Evolutionary conservation across 768 basidiomycete genomes (phyloP), one percentile per base, ranked within the genome.

Genomic region (Lactifluus pinguis): DNA sequence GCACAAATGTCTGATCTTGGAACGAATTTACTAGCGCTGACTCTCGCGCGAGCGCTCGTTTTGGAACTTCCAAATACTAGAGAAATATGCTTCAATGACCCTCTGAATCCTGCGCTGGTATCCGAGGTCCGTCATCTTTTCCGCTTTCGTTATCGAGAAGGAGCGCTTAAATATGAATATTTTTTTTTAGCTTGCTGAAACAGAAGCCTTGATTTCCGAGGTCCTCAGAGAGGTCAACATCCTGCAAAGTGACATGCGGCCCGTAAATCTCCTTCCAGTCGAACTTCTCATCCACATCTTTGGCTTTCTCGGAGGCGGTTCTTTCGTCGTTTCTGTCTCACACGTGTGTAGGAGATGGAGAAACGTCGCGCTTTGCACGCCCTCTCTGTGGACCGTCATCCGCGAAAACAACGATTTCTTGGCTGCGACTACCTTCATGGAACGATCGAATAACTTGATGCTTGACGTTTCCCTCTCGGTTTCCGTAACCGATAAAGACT

Each of bases 201-300:
- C 14, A 5, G 36, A 53, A 53, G 7, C 52, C 7, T 32, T 62
- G 5, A 9, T 62, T 30, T 57, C 48, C 5, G 52, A 25, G 8
- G 15, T 29, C 25, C 4, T 49, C 17, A 21, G 17, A 11, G 30
- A 53, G 5, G 7, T 62, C 39, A 29, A 10, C 47, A 21, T 44
- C 2, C 51, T 62, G 4, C 14, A 38, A 15, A 53, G 57, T 13
- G 10, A 44, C 30, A 7, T 62, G 14, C 56, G 30, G 3, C 39
- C 47, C 3, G 19, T 62, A 56, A 58, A 58, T 21, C 61, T 34
- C 9, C 56, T 62, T 9, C 61, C 61, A 1, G 36, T 52, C 8
- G 61, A 62, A 17, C n/a, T 62, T 39, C 61, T 62, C 34, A 19
- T 17, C 13, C 45, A 58, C 34, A 62, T 62, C 45, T 62, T 62